phyloP scores from a whole-genome alignment of 108 stramenopile genomes.

The Conticribra guillardii region DNA sequence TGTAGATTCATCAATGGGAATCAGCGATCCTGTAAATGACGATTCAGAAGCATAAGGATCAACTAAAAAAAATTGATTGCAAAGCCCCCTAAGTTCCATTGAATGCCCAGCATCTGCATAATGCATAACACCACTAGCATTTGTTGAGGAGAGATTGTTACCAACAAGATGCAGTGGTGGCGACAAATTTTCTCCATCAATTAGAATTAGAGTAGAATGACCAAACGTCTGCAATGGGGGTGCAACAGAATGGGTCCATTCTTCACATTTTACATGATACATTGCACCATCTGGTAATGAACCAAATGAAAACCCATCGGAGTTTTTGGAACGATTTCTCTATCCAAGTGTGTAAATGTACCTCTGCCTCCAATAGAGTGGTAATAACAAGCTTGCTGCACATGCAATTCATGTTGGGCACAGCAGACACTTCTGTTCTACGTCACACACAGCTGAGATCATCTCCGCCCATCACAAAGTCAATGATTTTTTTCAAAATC shows the following conservation, averaged over 20 bases:
- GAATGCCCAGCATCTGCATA: constrained; percentile 58
- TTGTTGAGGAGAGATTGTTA: constrained; percentile 52
- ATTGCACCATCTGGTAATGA: constrained; percentile 21
- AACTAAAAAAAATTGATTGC: constrained; percentile 43
- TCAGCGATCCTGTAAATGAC: constrained; percentile 45
- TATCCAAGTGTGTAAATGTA: constrained; percentile 1
- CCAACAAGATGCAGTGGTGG: no score
- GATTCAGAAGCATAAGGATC: constrained; percentile 39
- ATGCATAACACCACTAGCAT: constrained; percentile 50
- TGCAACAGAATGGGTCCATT: constrained; percentile 40
- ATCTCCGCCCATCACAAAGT: no score
- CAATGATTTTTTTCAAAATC: no score
- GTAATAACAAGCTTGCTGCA: no score
- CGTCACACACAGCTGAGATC: no score
- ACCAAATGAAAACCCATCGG: constrained; percentile 23
- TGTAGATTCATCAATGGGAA: constrained; percentile 36
- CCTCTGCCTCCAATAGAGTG: constrained; percentile 54
- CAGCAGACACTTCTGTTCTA: no score
- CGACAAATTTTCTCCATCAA: no score
- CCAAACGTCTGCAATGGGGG: constrained; percentile 44
- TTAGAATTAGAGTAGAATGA: constrained; percentile 28
- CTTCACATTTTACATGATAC: constrained; percentile 35
- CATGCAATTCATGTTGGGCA: no score
- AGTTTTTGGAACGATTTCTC: constrained; percentile 13
- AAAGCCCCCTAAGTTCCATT: constrained; percentile 50